Percentiles rank a stretch among this genome's conserved stretches.
These are phyloP conservation scores for Colletotrichum sp. DNA, from an alignment of 2,329 filamentous ascomycete species.

Conservation along the genomic window DNA sequence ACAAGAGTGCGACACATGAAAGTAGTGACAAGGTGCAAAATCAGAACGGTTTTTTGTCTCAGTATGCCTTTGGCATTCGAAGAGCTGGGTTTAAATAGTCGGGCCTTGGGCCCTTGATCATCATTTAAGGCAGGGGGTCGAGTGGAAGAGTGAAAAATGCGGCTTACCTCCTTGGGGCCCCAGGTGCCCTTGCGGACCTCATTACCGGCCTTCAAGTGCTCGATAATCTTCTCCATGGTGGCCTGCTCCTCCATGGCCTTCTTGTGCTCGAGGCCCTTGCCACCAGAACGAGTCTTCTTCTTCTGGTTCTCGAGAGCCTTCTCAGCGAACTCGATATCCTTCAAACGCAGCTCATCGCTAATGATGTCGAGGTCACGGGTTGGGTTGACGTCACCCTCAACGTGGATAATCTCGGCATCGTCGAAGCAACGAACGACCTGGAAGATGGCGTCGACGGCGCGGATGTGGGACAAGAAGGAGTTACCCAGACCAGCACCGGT, in stretches of 20 bases:
- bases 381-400: slow-evolving; percentile 98
- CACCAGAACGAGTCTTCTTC: slow-evolving; percentile 95
- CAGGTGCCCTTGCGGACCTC: slow-evolving; percentile 92
- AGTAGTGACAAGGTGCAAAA: slow-evolving; percentile 17
- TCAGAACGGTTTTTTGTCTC: slow-evolving; percentile 70
- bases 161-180: slow-evolving; percentile 91
- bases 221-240: slow-evolving; percentile 87
- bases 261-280: slow-evolving; percentile 97
- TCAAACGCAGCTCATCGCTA: slow-evolving; percentile 92
- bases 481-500: slow-evolving; percentile 98
- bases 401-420: slow-evolving; percentile 99
- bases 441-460: slow-evolving; percentile 97
- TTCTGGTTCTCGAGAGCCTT: slow-evolving; percentile 90
- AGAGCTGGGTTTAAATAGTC: slow-evolving; percentile 98
- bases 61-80: slow-evolving; percentile 90
- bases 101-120: slow-evolving; percentile 97
- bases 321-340: slow-evolving; percentile 98
- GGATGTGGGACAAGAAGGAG: slow-evolving; percentile 97
- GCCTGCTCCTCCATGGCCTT: slow-evolving; percentile 95
- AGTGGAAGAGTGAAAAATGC: slow-evolving; percentile 25
- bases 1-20: slow-evolving; percentile 23
- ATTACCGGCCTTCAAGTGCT: slow-evolving; percentile 85
- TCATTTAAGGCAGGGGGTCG: slow-evolving; percentile 66
- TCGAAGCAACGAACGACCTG: slow-evolving; percentile 97
- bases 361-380: slow-evolving; percentile 95